Percentiles rank a stretch among this genome's conserved stretches.
Conservation (phyloP, 2,329 filamentous ascomycete species). For the Penicillium paneum region DNA sequence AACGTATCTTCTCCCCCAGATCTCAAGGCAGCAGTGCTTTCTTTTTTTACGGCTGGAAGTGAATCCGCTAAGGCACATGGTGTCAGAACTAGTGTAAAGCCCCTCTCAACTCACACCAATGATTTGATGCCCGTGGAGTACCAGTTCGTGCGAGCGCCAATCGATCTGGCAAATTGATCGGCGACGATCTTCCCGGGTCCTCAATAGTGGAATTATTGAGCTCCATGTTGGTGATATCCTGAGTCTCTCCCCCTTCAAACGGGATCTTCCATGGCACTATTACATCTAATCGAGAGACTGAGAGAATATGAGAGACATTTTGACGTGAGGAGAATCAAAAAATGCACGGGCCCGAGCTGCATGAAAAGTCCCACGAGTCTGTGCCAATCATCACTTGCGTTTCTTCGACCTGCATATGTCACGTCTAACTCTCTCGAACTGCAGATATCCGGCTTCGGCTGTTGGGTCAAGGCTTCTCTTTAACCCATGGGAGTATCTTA, state of each 20-base stretch:
- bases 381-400: constrained; percentile 8
- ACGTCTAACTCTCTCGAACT: constrained; percentile 1
- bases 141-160: constrained; percentile 23
- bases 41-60: background rate
- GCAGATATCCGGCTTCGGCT: background rate
- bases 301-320: background rate
- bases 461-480: background rate
- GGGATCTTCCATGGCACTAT: background rate
- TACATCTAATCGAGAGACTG: background rate
- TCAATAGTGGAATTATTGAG: constrained; percentile 23
- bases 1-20: background rate
- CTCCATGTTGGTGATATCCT: background rate
- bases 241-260: background rate
- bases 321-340: background rate
- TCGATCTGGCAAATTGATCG: constrained; percentile 22
- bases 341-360: constrained; percentile 7
- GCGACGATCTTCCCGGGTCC: constrained; percentile 25
- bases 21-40: constrained; percentile 1
- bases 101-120: constrained; percentile 18
- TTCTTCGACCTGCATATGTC: constrained; percentile 13
- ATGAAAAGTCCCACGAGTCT: background rate
- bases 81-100: constrained; percentile 16
- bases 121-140: constrained; percentile 10
- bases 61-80: constrained; percentile 18
- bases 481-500: background rate